Evolutionary conservation across 2,329 filamentous ascomycete genomes (phyloP).

Genomic region (Hymenoscyphus albidus): DNA sequence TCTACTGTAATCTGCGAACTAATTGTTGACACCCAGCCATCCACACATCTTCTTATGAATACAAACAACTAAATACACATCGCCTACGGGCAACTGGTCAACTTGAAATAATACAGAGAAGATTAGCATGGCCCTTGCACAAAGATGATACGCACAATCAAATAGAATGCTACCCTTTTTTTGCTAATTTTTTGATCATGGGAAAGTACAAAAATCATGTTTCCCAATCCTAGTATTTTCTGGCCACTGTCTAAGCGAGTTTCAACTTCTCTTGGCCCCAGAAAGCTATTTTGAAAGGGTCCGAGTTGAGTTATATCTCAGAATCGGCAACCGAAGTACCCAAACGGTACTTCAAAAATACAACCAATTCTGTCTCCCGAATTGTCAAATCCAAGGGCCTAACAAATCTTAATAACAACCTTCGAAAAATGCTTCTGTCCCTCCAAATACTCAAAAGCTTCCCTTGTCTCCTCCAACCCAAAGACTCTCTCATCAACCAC

Average conservation of each 20-base stretch:
- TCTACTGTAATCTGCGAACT: not conserved
- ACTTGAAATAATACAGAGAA: not conserved
- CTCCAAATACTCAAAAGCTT: constrained; percentile 49
- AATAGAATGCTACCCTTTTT: not conserved
- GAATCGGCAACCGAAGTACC: not conserved
- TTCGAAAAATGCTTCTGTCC: constrained; percentile 50
- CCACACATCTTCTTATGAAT: not conserved
- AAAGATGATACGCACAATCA: not conserved
- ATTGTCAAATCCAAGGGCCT: not conserved
- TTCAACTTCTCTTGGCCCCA: too few species aligned
- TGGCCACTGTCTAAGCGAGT: not conserved
- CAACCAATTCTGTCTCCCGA: not conserved
- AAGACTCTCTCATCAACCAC: constrained; percentile 46
- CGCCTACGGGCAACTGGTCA: not conserved
- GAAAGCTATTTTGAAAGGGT: not conserved
- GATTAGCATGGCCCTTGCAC: constrained; percentile 4
- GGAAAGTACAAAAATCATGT: not conserved
- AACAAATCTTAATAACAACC: constrained; percentile 38
- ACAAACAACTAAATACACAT: not conserved
- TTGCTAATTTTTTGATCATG: not conserved
- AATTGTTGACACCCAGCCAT: not conserved
- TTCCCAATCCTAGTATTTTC: not conserved
- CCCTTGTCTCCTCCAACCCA: constrained; percentile 42
- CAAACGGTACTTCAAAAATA: too few species aligned
- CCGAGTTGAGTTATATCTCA: not conserved